Evolutionary conservation across 176 grass and related monocot genomes (phyloP).

Genomic region (Triticum dicoccoides): DNA sequence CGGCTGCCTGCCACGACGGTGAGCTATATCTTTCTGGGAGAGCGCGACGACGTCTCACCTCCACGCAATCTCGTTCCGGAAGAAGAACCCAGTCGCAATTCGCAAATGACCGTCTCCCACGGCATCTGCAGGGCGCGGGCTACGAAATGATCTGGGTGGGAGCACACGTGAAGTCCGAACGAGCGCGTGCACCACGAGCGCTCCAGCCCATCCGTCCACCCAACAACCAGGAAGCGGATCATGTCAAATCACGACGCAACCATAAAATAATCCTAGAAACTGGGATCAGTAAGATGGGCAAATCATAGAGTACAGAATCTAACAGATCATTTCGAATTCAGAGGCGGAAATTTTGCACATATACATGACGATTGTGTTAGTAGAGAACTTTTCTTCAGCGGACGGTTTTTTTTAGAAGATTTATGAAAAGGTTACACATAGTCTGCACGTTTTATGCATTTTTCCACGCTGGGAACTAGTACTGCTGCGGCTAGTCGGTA

Average conservation of each 20-base stretch:
- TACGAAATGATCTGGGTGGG: not conserved
- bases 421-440: not conserved
- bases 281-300: too few species aligned
- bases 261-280: not conserved
- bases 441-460: not conserved
- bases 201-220: not conserved
- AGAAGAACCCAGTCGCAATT: not conserved
- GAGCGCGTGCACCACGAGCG: slow-evolving; percentile 16
- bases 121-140: not conserved
- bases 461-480: too few species aligned
- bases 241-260: not conserved
- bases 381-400: too few species aligned
- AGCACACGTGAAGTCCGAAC: slow-evolving; percentile 29
- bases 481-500: too few species aligned
- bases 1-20: too few species aligned
- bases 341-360: too few species aligned
- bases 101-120: too few species aligned
- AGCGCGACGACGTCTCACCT: not conserved
- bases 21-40: too few species aligned
- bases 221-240: slow-evolving; percentile 11
- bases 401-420: too few species aligned
- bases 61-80: not conserved
- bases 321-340: not conserved
- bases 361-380: too few species aligned
- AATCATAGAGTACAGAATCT: too few species aligned